A percentile compares a stretch with the other conserved stretches of the same genome.
These are phyloP conservation scores for Scleroderma citrinum DNA, from an alignment of 768 basidiomycete species.

Conservation along the genomic window DNA sequence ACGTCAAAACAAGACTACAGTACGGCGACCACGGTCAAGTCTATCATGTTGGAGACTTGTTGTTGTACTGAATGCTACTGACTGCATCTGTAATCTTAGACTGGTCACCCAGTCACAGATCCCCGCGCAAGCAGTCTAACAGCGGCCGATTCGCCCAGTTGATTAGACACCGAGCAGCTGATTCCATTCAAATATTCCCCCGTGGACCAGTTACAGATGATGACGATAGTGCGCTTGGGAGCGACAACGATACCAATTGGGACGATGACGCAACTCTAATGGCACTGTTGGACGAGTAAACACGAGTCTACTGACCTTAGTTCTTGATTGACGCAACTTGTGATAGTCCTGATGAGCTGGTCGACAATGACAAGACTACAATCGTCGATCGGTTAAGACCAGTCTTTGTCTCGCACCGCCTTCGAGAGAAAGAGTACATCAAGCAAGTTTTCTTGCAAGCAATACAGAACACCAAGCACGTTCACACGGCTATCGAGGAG, in stretches of 20 bases:
- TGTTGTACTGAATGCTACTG: background rate
- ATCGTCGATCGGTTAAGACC: constrained; percentile 44
- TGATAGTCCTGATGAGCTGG: constrained; percentile 31
- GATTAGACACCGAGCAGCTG: too few species aligned
- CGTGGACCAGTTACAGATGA: background rate
- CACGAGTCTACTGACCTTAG: background rate
- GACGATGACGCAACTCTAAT: constrained; percentile 24
- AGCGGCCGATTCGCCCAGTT: too few species aligned
- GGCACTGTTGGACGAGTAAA: constrained; percentile 26
- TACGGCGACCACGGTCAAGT: constrained; percentile 1
- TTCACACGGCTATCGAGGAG: constrained; percentile 30
- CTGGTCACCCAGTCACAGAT: background rate
- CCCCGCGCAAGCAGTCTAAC: too few species aligned
- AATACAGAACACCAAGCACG: constrained; percentile 27
- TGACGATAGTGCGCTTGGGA: constrained; percentile 1
- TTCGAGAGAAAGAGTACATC: constrained; percentile 23
- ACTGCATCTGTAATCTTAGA: background rate
- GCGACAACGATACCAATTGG: constrained; percentile 10
- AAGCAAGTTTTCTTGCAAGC: constrained; percentile 32
- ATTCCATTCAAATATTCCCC: too few species aligned
- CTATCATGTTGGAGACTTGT: constrained; percentile 3
- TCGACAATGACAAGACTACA: constrained; percentile 37
- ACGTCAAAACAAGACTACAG: background rate
- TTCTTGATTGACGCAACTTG: constrained; percentile 4
- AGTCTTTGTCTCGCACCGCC: constrained; percentile 29